Base-by-base conservation (phyloP, 1,284 basidiomycete genomes). In the Cryptococcus sp. region DNA sequence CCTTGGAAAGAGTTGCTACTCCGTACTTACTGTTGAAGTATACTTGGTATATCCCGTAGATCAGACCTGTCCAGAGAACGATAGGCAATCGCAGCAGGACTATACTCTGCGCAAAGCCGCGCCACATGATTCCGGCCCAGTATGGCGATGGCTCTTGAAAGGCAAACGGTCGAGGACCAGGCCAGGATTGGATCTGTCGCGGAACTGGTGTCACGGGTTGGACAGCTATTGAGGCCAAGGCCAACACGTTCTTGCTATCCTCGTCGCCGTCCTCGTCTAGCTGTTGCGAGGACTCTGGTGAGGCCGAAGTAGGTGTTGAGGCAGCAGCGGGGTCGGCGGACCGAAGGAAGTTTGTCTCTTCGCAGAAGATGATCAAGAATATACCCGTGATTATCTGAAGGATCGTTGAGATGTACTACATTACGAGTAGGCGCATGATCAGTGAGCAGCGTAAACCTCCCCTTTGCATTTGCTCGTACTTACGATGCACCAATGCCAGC, bases 341-440 rank as follows among this genome's bases (percentile, higher is more conserved):
- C 7, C 65, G 57, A 27, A 53, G 53, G 53, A 65, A 68, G 55
- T 59, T 66, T 6, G 68, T 65, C 53, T 72, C 70, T 49, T 72
- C 66, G 22, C 65, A 55, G 56, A 70, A 67, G 45, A 72, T 51
- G 54, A 70, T 61, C 13, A 67, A 51, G 60, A 69, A 57, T 15
- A 69, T 31, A 2, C 64, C 68, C 19, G 53, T 60, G 35, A 69
- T 42, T 17, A 54, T 48, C 57, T 61, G 3, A 60, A 60, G 17
- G 69, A 50, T 59, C 67, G 64, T 61, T 60, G 50, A 19, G 20
- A 23, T 35, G n/a, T 44, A 50, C 38, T 46, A 25, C 53, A 54
- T 47, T 41, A 27, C 10, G 17, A 31, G 25, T 20, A n/a, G n/a
- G n/a, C 31, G 31, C 10, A 13, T 13, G 13, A 8, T 35, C 8